Conservation (phyloP, 1,284 basidiomycete genomes). For the Wallemia hederae region DNA sequence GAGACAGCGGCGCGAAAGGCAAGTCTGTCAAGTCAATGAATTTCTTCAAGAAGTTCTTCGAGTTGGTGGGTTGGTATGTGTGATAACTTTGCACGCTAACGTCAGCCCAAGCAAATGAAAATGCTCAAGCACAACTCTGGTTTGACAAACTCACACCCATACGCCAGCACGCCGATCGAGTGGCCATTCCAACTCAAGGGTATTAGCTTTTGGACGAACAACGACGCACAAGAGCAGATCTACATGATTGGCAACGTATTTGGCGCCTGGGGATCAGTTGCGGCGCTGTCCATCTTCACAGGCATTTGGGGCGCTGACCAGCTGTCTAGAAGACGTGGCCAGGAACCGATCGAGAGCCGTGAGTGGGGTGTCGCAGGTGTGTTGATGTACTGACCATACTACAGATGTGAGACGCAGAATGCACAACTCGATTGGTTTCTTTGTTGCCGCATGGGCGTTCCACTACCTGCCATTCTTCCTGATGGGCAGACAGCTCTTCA, state of each 20-base stretch:
- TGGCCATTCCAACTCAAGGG: conserved; percentile 78
- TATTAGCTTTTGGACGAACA: conserved; percentile 97
- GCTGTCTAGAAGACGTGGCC: conserved; percentile 52
- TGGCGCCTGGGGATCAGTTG: conserved; percentile 70
- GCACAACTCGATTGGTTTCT: conserved; percentile 76
- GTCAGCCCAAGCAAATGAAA: conserved; percentile 30
- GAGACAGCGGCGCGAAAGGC: conserved; percentile 3
- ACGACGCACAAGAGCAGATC: conserved; percentile 46
- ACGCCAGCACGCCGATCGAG: conserved; percentile 61
- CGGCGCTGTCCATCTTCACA: conserved; percentile 56
- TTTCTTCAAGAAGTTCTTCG: conserved; percentile 69
- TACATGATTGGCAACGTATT: conserved; percentile 85
- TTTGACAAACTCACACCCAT: conserved; percentile 74
- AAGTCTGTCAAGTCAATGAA: not conserved
- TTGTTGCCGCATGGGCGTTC: conserved; percentile 70
- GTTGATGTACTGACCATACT: not conserved
- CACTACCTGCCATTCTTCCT: conserved; percentile 92
- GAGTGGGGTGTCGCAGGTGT: conserved; percentile 15
- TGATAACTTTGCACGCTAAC: not conserved
- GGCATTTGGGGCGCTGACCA: conserved; percentile 72
- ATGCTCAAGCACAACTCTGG: conserved; percentile 99
- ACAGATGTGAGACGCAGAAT: conserved; percentile 63
- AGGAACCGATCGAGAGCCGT: conserved; percentile 64
- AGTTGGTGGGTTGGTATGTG: conserved; percentile 21
- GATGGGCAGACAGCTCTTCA: conserved; percentile 82